A percentile compares a stretch with the other conserved stretches of the same genome.
Conservation (phyloP, 2,329 filamentous ascomycete species). For the Aspergillus tamarii region DNA sequence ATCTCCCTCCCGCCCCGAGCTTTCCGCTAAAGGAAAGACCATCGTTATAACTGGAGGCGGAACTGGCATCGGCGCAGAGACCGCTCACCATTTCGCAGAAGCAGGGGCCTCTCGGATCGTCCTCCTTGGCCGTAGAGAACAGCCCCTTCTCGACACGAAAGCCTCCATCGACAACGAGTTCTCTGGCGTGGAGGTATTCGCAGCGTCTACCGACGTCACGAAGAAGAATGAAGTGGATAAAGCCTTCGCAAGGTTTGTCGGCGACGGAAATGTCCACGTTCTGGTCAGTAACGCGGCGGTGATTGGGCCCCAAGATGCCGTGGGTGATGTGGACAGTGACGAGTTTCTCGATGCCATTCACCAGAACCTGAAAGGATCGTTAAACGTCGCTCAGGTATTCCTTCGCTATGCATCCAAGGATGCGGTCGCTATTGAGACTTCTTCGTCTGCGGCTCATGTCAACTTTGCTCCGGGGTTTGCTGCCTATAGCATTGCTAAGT, state of each 20-base stretch:
- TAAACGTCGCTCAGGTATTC: slow-evolving; percentile 13
- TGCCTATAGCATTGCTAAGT: slow-evolving; percentile 19
- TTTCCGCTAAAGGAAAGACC: slow-evolving; percentile 45
- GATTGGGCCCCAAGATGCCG: slow-evolving; percentile 14
- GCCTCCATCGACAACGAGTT: not conserved
- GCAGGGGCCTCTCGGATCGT: slow-evolving; percentile 50
- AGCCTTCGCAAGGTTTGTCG: not conserved
- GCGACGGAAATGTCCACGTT: slow-evolving; percentile 13
- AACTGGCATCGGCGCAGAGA: slow-evolving; percentile 51
- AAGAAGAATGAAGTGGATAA: slow-evolving; percentile 6
- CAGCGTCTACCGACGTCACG: not conserved
- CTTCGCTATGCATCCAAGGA: slow-evolving; percentile 12
- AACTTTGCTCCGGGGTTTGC: slow-evolving; percentile 17
- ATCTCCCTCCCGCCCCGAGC: slow-evolving; percentile 44
- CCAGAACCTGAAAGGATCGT: slow-evolving; percentile 12
- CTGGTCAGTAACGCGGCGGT: slow-evolving; percentile 16
- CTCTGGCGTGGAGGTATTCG: not conserved
- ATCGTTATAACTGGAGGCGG: slow-evolving; percentile 51
- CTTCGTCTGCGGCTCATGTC: slow-evolving; percentile 15
- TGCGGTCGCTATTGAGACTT: slow-evolving; percentile 11
- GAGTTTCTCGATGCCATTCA: slow-evolving; percentile 15
- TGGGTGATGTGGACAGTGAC: slow-evolving; percentile 12
- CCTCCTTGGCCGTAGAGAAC: slow-evolving; percentile 47
- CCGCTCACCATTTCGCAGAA: slow-evolving; percentile 46
- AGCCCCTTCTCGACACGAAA: slow-evolving; percentile 25